Conservation (phyloP, 371 early-diverging fungal genomes). For the Blakeslea trispora region DNA sequence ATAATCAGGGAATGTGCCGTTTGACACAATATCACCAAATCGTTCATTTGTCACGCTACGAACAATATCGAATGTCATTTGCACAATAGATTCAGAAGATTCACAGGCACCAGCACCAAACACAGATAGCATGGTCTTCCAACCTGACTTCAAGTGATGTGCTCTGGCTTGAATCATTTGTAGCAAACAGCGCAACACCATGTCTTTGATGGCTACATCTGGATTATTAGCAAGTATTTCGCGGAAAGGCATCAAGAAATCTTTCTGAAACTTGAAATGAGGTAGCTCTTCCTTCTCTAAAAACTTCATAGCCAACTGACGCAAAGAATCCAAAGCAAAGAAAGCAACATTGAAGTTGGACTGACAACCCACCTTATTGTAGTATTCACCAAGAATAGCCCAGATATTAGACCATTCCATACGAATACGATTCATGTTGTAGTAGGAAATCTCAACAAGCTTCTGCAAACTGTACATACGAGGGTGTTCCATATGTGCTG, state of each 20-base stretch:
- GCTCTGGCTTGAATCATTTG: conserved; percentile 86
- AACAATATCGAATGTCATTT: conserved; percentile 69
- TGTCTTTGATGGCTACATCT: conserved; percentile 85
- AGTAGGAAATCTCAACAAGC: conserved; percentile 93
- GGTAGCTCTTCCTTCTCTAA: conserved; percentile 92
- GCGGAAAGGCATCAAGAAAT: conserved; percentile 91
- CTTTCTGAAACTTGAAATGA: conserved; percentile 95
- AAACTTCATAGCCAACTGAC: conserved; percentile 94
- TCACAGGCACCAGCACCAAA: conserved; percentile 81
- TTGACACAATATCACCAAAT: conserved; percentile 68
- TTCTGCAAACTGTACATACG: conserved; percentile 90
- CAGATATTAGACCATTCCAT: conserved; percentile 96
- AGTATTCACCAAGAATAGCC: conserved; percentile 90
- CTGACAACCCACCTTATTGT: conserved; percentile 90
- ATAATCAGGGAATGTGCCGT: conserved; percentile 76
- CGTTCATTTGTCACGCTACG: conserved; percentile 66
- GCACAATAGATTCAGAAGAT: conserved; percentile 63
- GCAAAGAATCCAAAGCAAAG: conserved; percentile 90
- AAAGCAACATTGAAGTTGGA: conserved; percentile 84
- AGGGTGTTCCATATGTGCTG: conserved; percentile 61
- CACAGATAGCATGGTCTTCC: conserved; percentile 89
- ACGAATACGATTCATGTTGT: conserved; percentile 97
- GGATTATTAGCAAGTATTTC: conserved; percentile 78
- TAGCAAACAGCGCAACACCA: conserved; percentile 86
- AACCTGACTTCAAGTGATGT: conserved; percentile 82